These are phyloP conservation scores for Penicillium polonicum DNA, from an alignment of 2,329 filamentous ascomycete species.

Conservation along the genomic window DNA sequence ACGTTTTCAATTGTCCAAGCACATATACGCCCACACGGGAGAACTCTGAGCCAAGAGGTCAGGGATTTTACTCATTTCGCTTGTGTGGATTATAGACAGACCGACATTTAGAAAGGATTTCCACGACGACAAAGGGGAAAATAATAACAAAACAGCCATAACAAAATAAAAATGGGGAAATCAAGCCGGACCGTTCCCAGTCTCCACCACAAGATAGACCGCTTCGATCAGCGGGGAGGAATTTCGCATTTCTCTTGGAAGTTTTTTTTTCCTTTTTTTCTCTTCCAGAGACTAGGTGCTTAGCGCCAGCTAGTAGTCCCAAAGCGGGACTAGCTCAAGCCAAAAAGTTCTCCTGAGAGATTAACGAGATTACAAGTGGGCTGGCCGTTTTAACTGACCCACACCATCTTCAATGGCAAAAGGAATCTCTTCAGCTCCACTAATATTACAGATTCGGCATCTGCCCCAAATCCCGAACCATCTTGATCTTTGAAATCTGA, in stretches of 20 bases:
- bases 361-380: constrained; percentile 11
- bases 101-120: constrained; percentile 4
- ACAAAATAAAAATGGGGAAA: constrained; percentile 6
- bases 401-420: constrained; percentile 18
- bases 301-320: background rate
- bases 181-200: constrained; percentile 26
- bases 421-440: constrained; percentile 16
- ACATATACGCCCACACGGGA: background rate
- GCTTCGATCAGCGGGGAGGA: constrained; percentile 23
- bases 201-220: constrained; percentile 20
- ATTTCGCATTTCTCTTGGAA: background rate
- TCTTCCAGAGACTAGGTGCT: background rate
- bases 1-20: background rate
- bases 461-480: constrained; percentile 22
- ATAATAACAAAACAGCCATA: background rate
- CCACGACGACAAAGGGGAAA: background rate
- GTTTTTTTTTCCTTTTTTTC: background rate
- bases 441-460: constrained; percentile 4
- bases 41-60: background rate
- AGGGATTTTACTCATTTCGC: background rate
- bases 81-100: constrained; percentile 9
- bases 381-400: constrained; percentile 14
- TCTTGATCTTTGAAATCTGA: constrained; percentile 1
- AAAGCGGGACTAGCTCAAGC: constrained; percentile 1
- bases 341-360: constrained; percentile 4